Conservation (phyloP, 352 stramenopile genomes). For the Phytophthora cajani region DNA sequence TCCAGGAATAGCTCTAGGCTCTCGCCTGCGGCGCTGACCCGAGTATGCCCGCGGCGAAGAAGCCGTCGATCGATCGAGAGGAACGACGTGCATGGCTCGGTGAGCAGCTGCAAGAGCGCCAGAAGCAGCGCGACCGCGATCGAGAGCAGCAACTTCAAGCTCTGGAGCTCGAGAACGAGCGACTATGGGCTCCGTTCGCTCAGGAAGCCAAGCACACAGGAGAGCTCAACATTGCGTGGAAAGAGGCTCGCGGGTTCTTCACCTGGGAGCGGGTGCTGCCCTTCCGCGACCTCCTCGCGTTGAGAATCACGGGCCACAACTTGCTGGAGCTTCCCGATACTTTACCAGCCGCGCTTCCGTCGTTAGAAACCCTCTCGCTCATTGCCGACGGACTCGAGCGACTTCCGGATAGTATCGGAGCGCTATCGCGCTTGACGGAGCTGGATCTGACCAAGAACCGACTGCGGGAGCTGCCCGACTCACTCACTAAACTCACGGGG, state of each 20-base stretch:
- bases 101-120: conserved; percentile 52
- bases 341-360: conserved; percentile 36
- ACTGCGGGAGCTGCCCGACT: conserved; percentile 51
- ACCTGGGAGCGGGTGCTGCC: conserved; percentile 52
- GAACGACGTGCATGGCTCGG: conserved; percentile 57
- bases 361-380: conserved; percentile 56
- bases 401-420: conserved; percentile 55
- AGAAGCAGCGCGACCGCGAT: conserved; percentile 48
- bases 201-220: conserved; percentile 41
- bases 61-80: conserved; percentile 16
- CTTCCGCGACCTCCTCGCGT: conserved; percentile 50
- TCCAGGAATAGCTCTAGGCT: conserved; percentile 5
- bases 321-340: conserved; percentile 41
- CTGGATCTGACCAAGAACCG: conserved; percentile 75
- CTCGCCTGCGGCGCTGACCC: background rate
- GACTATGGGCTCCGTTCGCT: conserved; percentile 60
- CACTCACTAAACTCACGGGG: conserved; percentile 43
- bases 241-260: conserved; percentile 61
- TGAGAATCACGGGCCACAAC: conserved; percentile 60
- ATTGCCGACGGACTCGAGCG: conserved; percentile 54
- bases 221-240: conserved; percentile 79
- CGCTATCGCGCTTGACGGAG: conserved; percentile 41
- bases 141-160: conserved; percentile 36
- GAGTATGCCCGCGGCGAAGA: conserved; percentile 12
- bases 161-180: conserved; percentile 40